phyloP scores from a whole-genome alignment of 305 asterid genomes.

The Solanum chacoense region DNA sequence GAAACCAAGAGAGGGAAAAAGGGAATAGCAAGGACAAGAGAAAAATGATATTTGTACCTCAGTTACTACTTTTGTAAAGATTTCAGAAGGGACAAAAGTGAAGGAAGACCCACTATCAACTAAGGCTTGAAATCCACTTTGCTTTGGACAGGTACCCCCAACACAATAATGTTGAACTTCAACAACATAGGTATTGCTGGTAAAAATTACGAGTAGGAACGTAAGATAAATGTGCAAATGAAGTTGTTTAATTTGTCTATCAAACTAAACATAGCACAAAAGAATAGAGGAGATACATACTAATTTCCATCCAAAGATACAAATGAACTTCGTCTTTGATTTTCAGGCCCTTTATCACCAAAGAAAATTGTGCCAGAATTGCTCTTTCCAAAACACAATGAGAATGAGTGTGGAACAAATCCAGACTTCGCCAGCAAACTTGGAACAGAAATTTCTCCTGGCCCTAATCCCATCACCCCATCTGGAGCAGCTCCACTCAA shows the following conservation, averaged over 20 bases:
- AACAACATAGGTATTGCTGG: conserved; percentile 38
- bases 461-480: conserved; percentile 85
- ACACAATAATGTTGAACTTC: conserved; percentile 52
- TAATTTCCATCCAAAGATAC: conserved; percentile 20
- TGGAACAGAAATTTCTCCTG: conserved; percentile 64
- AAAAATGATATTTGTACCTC: conserved; percentile 33
- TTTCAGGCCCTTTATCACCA: conserved; percentile 71
- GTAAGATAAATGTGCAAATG: neutral
- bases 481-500: conserved; percentile 78
- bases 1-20: neutral
- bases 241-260: neutral
- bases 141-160: conserved; percentile 39
- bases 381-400: conserved; percentile 69
- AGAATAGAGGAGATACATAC: conserved; percentile 23
- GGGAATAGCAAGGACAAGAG: neutral
- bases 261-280: neutral
- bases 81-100: conserved; percentile 48
- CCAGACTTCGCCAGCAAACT: conserved; percentile 76
- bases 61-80: conserved; percentile 35
- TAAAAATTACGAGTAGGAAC: neutral
- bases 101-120: conserved; percentile 80
- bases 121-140: conserved; percentile 43
- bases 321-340: conserved; percentile 52
- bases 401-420: conserved; percentile 56
- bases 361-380: conserved; percentile 64